Percentiles rank a stretch among this genome's conserved stretches.
phyloP scores from a whole-genome alignment of 2,329 filamentous ascomycete genomes.

The Elsinoe batatas region DNA sequence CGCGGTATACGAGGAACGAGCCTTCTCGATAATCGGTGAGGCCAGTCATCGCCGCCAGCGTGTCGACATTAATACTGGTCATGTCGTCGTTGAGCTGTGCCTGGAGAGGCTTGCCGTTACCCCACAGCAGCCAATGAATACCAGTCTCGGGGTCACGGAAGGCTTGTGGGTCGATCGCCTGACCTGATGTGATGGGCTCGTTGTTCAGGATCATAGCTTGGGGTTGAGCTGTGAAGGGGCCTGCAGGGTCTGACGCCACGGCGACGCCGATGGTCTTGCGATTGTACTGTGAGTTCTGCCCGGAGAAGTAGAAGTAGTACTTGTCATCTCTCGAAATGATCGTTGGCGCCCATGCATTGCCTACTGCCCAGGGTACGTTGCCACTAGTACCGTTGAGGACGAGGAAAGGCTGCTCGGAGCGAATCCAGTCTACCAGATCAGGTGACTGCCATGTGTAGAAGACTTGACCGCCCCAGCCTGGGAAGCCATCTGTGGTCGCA shows the following conservation, averaged over 20 bases:
- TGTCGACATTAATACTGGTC: slow-evolving; percentile 34
- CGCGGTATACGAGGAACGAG: slow-evolving; percentile 36
- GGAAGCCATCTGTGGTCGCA: slow-evolving; percentile 37
- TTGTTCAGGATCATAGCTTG: slow-evolving; percentile 22
- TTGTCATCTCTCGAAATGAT: slow-evolving; percentile 20
- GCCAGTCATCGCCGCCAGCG: slow-evolving; percentile 27
- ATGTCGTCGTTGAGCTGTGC: slow-evolving; percentile 40
- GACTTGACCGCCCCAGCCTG: slow-evolving; percentile 37
- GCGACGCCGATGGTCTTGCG: slow-evolving; percentile 24
- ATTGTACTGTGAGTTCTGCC: slow-evolving; percentile 23
- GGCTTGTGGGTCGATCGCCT: slow-evolving; percentile 23
- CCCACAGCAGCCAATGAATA: slow-evolving; percentile 25
- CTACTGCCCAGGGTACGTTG: slow-evolving; percentile 31
- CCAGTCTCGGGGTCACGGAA: slow-evolving; percentile 21
- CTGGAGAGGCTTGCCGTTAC: slow-evolving; percentile 33
- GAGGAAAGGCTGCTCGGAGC: slow-evolving; percentile 34
- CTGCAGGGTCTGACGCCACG: slow-evolving; percentile 19
- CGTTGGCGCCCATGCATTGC: slow-evolving; percentile 29
- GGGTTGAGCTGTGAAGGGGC: slow-evolving; percentile 22
- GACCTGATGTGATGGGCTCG: slow-evolving; percentile 19
- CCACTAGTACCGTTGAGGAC: slow-evolving; percentile 37
- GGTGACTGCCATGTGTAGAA: slow-evolving; percentile 41
- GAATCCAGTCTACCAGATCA: slow-evolving; percentile 36
- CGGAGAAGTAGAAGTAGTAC: slow-evolving; percentile 27
- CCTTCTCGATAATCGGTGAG: slow-evolving; percentile 38